Base-by-base conservation (phyloP, 768 basidiomycete genomes). In the Hericium erinaceus region DNA sequence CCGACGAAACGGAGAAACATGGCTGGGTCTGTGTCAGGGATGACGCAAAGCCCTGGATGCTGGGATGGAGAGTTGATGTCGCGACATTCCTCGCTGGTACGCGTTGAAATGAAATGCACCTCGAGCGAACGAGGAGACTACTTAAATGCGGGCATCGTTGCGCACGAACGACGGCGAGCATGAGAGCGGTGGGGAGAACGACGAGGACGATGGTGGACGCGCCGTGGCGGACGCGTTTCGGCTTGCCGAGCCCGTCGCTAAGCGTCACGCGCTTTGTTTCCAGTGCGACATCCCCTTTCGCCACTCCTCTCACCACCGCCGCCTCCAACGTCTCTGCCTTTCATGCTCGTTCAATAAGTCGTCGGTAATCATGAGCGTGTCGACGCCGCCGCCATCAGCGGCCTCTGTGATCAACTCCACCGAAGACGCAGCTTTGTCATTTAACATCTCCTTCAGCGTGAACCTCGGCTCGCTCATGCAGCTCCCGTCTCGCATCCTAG, bases 401-500 rank as follows among this genome's bases (percentile, higher is more conserved):
- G 28, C 28, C 44, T 11, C 11, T 20, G 13, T 46, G 15, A 48
- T 33, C 54, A 55, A 55, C 33, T 44, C 54, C 54, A 55, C 54
- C 10, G 24, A 55, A 20, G 39, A 41, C 44, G 41, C 22, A 24
- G 41, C 54, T 37, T 37, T 41, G 44, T 55, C 44, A 55, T 60
- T 62, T 65, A 64, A 65, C 54, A 55, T 64, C 12, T 65, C 62
- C 52, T 58, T 64, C 44, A 65, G 64, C 48, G 54, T 68, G 53
- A 67, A 65, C 26, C 55, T 61, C 22, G 64, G 64, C n/a, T 64
- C 64, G 3, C 39, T 81, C 55, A 65, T 80, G 48, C 60, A 68
- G n/a, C 70, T 75, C 64, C 75, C 76, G 2, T 71, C 71, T 39
- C 72, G 74, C 33, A 64, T 76, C 2, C 63, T 79, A 26, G 68